These are phyloP conservation scores for Ecytonucleospora hepatopenaei DNA, from an alignment of 371 early-diverging fungal species.

Conservation along the genomic window DNA sequence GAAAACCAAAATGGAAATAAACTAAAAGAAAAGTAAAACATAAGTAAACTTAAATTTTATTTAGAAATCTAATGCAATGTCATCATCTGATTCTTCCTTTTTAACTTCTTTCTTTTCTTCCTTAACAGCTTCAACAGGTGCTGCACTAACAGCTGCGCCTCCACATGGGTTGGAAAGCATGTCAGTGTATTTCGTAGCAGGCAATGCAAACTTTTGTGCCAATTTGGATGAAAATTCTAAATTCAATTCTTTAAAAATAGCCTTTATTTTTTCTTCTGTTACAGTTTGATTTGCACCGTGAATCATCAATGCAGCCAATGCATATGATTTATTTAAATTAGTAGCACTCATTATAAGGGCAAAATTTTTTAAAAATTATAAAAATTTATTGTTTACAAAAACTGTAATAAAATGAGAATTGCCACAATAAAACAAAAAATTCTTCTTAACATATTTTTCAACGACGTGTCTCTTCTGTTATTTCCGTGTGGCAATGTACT, in stretches of 20 bases:
- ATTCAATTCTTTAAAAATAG: conserved; percentile 32
- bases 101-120: conserved; percentile 22
- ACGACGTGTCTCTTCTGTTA: too few relatives aligned
- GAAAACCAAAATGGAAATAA: conserved; percentile 7
- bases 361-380: conserved; percentile 11
- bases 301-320: conserved; percentile 42
- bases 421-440: too few relatives aligned
- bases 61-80: conserved; percentile 19
- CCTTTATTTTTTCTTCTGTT: conserved; percentile 36
- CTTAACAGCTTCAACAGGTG: neutral
- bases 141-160: conserved; percentile 1
- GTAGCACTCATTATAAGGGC: conserved; percentile 3
- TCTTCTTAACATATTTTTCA: too few relatives aligned
- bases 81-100: conserved; percentile 29
- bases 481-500: too few relatives aligned
- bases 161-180: conserved; percentile 19
- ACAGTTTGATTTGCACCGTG: conserved; percentile 30
- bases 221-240: conserved; percentile 32
- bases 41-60: neutral
- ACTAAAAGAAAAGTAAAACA: conserved; percentile 2
- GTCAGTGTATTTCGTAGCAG: conserved; percentile 21
- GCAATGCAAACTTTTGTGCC: conserved; percentile 25
- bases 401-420: neutral
- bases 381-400: neutral
- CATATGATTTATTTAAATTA: conserved; percentile 35